Evolutionary conservation across 2,329 filamentous ascomycete species (phyloP).

Genomic region (Fusarium sp.): DNA sequence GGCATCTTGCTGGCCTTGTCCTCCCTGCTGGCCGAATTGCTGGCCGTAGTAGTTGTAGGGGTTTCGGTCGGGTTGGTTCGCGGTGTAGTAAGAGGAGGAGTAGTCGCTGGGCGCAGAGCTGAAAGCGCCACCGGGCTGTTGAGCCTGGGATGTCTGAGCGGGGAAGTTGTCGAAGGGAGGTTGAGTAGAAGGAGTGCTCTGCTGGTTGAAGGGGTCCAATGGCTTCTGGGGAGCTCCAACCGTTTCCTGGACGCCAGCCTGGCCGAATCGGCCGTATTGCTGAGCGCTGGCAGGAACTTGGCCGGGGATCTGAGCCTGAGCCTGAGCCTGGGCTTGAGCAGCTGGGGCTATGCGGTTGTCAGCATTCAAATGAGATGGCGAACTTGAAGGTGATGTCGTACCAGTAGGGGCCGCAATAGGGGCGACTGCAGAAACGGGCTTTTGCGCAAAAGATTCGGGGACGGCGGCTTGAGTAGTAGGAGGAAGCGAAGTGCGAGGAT

Average conservation of each 20-base stretch:
- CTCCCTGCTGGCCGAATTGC: slow-evolving; percentile 67
- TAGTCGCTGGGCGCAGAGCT: slow-evolving; percentile 83
- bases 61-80: slow-evolving; percentile 77
- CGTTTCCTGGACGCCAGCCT: slow-evolving; percentile 69
- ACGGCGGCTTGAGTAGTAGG: slow-evolving; percentile 70
- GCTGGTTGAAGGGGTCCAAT: slow-evolving; percentile 88
- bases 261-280: slow-evolving; percentile 77
- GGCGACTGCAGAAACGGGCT: slow-evolving; percentile 61
- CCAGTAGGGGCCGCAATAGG: slow-evolving; percentile 52
- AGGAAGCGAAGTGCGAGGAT: slow-evolving; percentile 87
- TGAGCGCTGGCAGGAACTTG: slow-evolving; percentile 69
- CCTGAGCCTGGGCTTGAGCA: slow-evolving; percentile 58
- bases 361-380: slow-evolving; percentile 3
- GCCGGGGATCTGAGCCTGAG: slow-evolving; percentile 47
- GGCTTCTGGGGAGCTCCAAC: slow-evolving; percentile 76
- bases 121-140: slow-evolving; percentile 72
- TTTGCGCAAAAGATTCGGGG: slow-evolving; percentile 68
- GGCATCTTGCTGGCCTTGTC: slow-evolving; percentile 79
- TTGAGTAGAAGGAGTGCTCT: slow-evolving; percentile 63
- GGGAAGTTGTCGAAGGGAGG: slow-evolving; percentile 72
- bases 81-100: slow-evolving; percentile 85
- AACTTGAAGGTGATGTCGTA: slow-evolving; percentile 26
- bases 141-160: slow-evolving; percentile 68
- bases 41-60: slow-evolving; percentile 84
- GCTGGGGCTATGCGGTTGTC: slow-evolving; percentile 34